Percentiles rank a stretch among this genome's conserved stretches.
Conservation (phyloP, 495 filamentous ascomycete genomes). For the Trichoderma erinaceum region DNA sequence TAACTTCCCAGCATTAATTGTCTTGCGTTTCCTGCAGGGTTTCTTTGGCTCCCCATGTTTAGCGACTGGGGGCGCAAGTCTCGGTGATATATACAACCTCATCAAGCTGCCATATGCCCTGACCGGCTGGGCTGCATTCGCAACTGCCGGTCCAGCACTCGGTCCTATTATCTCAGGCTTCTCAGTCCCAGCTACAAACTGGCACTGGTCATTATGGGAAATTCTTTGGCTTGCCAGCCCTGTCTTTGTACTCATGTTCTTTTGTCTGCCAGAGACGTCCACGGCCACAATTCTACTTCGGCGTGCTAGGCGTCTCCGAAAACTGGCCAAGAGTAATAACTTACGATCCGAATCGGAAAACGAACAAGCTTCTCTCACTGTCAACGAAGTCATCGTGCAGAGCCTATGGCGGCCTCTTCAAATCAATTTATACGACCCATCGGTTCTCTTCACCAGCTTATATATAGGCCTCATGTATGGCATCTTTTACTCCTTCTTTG, state of each 20-base stretch:
- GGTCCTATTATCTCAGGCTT: slow-evolving; percentile 60
- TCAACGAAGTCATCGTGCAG: slow-evolving; percentile 45
- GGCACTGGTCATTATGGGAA: slow-evolving; percentile 53
- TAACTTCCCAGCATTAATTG: slow-evolving; percentile 65
- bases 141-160: slow-evolving; percentile 44
- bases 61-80: slow-evolving; percentile 67
- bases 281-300: slow-evolving; percentile 39
- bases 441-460: slow-evolving; percentile 54
- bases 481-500: slow-evolving; percentile 67
- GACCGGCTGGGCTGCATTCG: slow-evolving; percentile 50
- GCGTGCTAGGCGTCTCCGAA: slow-evolving; percentile 36
- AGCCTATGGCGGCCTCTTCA: slow-evolving; percentile 56
- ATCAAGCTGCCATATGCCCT: slow-evolving; percentile 68
- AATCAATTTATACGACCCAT: slow-evolving; percentile 57
- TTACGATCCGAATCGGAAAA: slow-evolving; percentile 48
- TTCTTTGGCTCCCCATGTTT: slow-evolving; percentile 71
- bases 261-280: slow-evolving; percentile 42
- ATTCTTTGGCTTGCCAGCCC: slow-evolving; percentile 47
- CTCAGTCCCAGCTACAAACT: slow-evolving; percentile 50
- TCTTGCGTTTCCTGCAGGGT: slow-evolving; percentile 70
- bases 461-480: slow-evolving; percentile 60
- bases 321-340: slow-evolving; percentile 35
- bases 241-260: slow-evolving; percentile 39
- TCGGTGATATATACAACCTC: slow-evolving; percentile 69
- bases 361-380: slow-evolving; percentile 42